Conservation (phyloP, 108 stramenopile genomes). For the Pinguiococcus pyrenoidosus region DNA sequence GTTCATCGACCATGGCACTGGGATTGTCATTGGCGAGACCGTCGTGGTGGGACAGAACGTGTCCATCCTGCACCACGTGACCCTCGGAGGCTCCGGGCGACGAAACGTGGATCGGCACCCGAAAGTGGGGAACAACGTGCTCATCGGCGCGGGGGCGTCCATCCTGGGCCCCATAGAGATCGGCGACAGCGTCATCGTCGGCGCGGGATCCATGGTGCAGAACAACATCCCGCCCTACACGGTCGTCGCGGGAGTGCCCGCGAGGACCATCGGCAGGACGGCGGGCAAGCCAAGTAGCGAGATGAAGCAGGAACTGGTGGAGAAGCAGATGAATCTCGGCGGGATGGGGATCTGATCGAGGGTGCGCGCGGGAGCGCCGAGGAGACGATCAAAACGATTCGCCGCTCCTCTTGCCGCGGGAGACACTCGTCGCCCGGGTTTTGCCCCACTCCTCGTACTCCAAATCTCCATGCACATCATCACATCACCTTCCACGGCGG, state of each 20-base stretch:
- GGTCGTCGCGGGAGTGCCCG: conserved; percentile 4
- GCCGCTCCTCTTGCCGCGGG: too few species aligned
- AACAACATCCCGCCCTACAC: conserved; percentile 4
- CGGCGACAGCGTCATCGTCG: too few species aligned
- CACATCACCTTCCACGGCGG: too few species aligned
- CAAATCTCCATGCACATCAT: too few species aligned
- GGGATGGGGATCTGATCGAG: too few species aligned
- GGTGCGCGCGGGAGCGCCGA: too few species aligned
- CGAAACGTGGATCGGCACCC: conserved; percentile 67
- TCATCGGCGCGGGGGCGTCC: conserved; percentile 64
- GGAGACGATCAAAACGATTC: too few species aligned
- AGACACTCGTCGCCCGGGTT: too few species aligned
- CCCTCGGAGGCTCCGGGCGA: conserved; percentile 66
- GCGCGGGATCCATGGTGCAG: conserved; percentile 5
- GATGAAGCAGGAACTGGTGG: too few species aligned
- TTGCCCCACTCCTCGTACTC: too few species aligned
- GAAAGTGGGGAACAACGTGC: conserved; percentile 59
- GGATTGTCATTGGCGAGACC: conserved; percentile 75
- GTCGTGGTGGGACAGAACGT: conserved; percentile 60
- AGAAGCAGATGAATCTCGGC: too few species aligned
- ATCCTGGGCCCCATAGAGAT: conserved; percentile 58
- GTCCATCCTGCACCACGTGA: conserved; percentile 65
- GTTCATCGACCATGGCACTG: conserved; percentile 66
- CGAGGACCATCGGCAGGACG: not conserved
- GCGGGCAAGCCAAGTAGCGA: conserved; percentile 9